Evolutionary conservation across 1,284 basidiomycete species (phyloP).

Genomic region (Cronartium quercuum): DNA sequence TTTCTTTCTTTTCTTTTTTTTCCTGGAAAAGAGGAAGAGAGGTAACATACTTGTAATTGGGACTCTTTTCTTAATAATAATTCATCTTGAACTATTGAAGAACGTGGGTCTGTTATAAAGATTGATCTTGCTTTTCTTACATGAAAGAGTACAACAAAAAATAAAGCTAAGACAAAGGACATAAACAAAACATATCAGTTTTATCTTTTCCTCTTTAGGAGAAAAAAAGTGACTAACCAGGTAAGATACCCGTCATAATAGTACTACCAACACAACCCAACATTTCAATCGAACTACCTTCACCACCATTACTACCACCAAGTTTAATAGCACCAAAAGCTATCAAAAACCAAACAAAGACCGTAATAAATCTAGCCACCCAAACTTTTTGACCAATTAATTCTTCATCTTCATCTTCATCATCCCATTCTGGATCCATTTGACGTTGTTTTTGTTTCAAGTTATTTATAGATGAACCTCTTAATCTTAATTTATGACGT

Average conservation of each 20-base stretch:
- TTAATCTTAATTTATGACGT: constrained; percentile 15
- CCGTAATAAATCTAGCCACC: constrained; percentile 27
- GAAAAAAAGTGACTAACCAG: constrained; percentile 30
- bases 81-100: background rate
- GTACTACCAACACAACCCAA: constrained; percentile 41
- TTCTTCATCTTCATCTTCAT: constrained; percentile 33
- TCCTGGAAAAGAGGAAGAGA: too few relatives aligned
- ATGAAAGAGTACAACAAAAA: constrained; percentile 48
- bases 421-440: constrained; percentile 32
- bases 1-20: too few relatives aligned
- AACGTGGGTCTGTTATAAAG: constrained; percentile 38
- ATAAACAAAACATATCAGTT: background rate
- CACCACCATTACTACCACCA: constrained; percentile 35
- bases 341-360: constrained; percentile 37
- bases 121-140: constrained; percentile 46
- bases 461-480: background rate
- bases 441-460: constrained; percentile 19
- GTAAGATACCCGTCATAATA: constrained; percentile 42
- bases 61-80: constrained; percentile 1
- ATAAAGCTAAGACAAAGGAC: constrained; percentile 40
- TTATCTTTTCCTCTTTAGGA: background rate
- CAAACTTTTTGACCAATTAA: constrained; percentile 19
- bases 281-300: constrained; percentile 42
- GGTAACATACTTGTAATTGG: constrained; percentile 9
- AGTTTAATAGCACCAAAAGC: constrained; percentile 22